Conservation (phyloP, 345 rosid genomes). For the Lenwebbia sp. region DNA sequence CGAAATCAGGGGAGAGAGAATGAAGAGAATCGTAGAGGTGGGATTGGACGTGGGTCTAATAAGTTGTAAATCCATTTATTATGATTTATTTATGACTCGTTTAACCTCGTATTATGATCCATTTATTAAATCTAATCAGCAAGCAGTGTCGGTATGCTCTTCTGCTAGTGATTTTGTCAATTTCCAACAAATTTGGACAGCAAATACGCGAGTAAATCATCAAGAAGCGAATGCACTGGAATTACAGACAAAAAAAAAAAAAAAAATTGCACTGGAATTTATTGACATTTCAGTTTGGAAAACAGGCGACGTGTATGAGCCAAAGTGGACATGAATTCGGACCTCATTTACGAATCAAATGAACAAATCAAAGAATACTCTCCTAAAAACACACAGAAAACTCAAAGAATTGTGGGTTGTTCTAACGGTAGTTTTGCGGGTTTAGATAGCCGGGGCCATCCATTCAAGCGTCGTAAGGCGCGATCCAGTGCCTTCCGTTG, state of each 20-base stretch:
- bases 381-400: not conserved
- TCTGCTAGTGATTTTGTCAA: not conserved
- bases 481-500: constrained; percentile 92
- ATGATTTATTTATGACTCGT: too few species aligned
- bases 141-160: not conserved
- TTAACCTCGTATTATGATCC: too few species aligned
- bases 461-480: constrained; percentile 39
- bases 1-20: too few species aligned
- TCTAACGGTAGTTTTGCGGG: not conserved
- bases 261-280: not conserved
- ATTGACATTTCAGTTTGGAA: not conserved
- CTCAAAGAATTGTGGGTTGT: not conserved
- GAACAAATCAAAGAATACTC: not conserved
- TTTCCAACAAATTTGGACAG: not conserved
- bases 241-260: not conserved
- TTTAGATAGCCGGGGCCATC: not conserved
- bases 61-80: too few species aligned
- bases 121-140: too few species aligned
- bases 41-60: too few species aligned
- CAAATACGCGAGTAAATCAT: not conserved
- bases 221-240: not conserved
- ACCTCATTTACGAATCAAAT: not conserved
- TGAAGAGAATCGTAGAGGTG: too few species aligned
- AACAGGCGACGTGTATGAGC: not conserved
- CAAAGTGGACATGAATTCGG: not conserved